Conservation (phyloP, 495 filamentous ascomycete species). For the Penicillium goetzii region DNA sequence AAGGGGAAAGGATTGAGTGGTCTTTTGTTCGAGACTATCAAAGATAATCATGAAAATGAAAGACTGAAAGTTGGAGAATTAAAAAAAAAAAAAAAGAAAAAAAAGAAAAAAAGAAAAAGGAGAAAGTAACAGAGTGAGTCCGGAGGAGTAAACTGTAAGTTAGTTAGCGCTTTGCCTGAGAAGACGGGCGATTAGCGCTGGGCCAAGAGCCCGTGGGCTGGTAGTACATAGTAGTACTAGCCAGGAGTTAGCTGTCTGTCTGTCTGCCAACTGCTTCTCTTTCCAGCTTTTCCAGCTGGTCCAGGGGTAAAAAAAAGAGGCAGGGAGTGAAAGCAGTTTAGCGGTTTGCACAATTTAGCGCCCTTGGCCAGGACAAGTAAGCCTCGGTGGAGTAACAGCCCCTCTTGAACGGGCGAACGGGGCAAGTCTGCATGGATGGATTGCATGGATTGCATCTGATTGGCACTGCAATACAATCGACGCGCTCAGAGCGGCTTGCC, state of each 20-base stretch:
- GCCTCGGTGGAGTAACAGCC: conserved; percentile 22
- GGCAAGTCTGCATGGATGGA: conserved; percentile 7
- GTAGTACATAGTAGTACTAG: background rate
- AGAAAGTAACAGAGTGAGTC: background rate
- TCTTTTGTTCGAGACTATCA: conserved; percentile 10
- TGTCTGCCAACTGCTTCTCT: background rate
- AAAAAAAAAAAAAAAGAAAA: background rate
- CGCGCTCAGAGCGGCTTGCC: conserved; percentile 22
- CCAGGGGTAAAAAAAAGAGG: conserved; percentile 6
- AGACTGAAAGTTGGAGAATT: background rate
- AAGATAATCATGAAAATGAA: conserved; percentile 7
- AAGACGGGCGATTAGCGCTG: conserved; percentile 30
- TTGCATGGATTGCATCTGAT: conserved; percentile 15
- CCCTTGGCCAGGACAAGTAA: conserved; percentile 18
- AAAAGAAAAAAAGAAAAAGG: conserved; percentile 11
- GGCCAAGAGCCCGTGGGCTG: conserved; percentile 25
- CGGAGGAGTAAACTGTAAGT: background rate
- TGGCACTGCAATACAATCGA: conserved; percentile 25
- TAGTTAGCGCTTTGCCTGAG: background rate
- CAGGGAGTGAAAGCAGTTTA: background rate
- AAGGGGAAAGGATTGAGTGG: conserved; percentile 26
- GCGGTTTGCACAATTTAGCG: conserved; percentile 11
- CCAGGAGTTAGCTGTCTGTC: background rate
- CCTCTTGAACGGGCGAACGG: conserved; percentile 5
- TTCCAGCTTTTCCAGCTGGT: conserved; percentile 18